These are phyloP conservation scores for Russula vinacea DNA, from an alignment of 768 basidiomycete genomes.

Conservation along the genomic window DNA sequence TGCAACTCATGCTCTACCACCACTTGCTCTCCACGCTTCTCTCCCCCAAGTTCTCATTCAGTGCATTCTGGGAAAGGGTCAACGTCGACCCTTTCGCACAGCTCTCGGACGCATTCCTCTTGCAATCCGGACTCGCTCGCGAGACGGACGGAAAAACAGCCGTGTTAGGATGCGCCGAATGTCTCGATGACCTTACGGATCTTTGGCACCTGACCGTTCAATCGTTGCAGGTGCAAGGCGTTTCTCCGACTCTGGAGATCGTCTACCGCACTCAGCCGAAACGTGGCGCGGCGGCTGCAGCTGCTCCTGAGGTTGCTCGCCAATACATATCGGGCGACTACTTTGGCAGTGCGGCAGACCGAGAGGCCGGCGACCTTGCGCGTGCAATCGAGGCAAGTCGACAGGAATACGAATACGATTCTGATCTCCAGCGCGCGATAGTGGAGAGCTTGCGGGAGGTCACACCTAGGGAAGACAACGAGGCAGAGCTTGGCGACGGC, in stretches of 20 bases:
- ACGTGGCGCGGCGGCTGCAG: background rate
- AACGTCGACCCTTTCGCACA: slow-evolving; percentile 42
- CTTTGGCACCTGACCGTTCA: slow-evolving; percentile 36
- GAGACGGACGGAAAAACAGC: slow-evolving; percentile 2
- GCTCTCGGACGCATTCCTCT: slow-evolving; percentile 53
- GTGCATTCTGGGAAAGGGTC: slow-evolving; percentile 49
- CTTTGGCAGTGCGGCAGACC: slow-evolving; percentile 16
- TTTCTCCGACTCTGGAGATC: slow-evolving; percentile 46
- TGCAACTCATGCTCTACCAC: slow-evolving; percentile 79
- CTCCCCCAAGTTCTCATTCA: slow-evolving; percentile 47
- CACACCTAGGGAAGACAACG: background rate
- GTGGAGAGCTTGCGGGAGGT: slow-evolving; percentile 31
- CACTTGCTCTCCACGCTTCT: slow-evolving; percentile 57
- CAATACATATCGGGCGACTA: background rate
- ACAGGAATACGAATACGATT: slow-evolving; percentile 29
- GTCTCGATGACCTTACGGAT: slow-evolving; percentile 36
- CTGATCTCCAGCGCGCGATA: slow-evolving; percentile 31
- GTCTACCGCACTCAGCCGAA: slow-evolving; percentile 45
- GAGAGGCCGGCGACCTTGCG: slow-evolving; percentile 46
- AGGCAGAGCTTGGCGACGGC: background rate
- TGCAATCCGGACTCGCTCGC: slow-evolving; percentile 31
- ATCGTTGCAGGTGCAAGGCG: slow-evolving; percentile 33
- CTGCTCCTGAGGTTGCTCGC: slow-evolving; percentile 2
- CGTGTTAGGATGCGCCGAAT: slow-evolving; percentile 24
- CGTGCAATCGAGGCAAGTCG: slow-evolving; percentile 50